Base-by-base conservation (phyloP, 2,329 filamentous ascomycete species). In the Lecanosticta acicola region DNA sequence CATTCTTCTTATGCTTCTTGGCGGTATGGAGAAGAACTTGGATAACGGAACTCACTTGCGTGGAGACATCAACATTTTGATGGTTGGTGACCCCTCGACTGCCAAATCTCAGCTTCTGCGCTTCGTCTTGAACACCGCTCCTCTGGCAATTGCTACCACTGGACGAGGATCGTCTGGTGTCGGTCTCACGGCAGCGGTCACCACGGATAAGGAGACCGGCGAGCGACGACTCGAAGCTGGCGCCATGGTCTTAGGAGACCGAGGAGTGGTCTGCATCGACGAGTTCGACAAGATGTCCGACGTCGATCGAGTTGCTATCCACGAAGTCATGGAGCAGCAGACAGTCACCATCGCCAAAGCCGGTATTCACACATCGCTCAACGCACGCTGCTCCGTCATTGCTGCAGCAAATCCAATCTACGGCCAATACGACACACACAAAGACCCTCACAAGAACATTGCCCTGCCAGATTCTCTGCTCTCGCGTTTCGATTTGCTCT, bases 261-360 rank as follows among this genome's bases (percentile, higher is more conserved):
- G 93, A 53, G 93, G 93, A 58, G 91, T 98, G 9, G 93, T 98
- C 26, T 98, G 93, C 72, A 98, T 98, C 56, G 93, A 98, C 65
- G 93, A 98, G 63, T 98, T 98, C 58, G 93, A 98, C 73, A 98
- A 98, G 69, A 98, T 98, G 93, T 96, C 89, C 46, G 93, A 98
- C 64, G 84, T 97, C 47, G 93, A 98, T 68, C 83, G 93, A 65
- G 93, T 98, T 3, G 93, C 93, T 38, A 98, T 98, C 59, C 93
- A 98, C 79, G 93, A 98, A 86, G 93, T 98, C 56, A 98, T 98
- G 93, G 93, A 98, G 71, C 93, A 98, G 71, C 93, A 98, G 70
- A 98, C 93, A 0, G 93, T 98, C 50, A 98, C 93, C 11, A 98
- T 98, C 61, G 93, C 93, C 42, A 98, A 98, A 71, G 93, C 93